Evolutionary conservation across 805 yeast genomes (phyloP).

Genomic region (Wickerhamomyces kurtzmanii): DNA sequence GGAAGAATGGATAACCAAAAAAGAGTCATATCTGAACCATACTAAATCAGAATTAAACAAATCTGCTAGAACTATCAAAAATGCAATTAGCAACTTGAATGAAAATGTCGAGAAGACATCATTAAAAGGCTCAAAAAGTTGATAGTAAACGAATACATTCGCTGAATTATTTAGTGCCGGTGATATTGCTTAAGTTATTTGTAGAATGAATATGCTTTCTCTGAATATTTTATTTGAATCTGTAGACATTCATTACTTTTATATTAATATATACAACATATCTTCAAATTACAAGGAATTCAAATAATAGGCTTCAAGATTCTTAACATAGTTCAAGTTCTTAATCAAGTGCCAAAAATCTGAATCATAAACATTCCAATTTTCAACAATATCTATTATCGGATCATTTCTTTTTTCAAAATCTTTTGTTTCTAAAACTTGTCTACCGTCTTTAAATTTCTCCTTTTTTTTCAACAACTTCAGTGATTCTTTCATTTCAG

Average conservation of each 20-base stretch:
- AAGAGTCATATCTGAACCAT: conserved; percentile 10
- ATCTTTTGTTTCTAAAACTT: conserved; percentile 5
- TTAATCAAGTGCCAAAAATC: conserved; percentile 10
- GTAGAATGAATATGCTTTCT: no score
- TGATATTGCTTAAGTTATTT: neutral
- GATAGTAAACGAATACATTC: neutral
- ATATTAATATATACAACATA: no score
- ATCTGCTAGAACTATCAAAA: conserved; percentile 14
- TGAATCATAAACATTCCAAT: conserved; percentile 9
- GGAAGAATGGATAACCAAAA: conserved; percentile 14
- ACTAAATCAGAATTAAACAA: conserved; percentile 11
- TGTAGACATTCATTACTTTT: neutral
- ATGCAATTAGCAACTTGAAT: conserved; percentile 11
- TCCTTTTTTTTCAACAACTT: conserved; percentile 1
- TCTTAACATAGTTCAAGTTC: conserved; percentile 6
- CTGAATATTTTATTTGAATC: no score
- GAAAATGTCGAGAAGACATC: neutral
- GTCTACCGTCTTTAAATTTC: conserved; percentile 1
- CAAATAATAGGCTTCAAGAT: conserved; percentile 1
- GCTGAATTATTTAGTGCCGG: neutral
- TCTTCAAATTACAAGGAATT: conserved; percentile 2
- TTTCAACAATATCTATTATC: conserved; percentile 11
- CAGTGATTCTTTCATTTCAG: conserved; percentile 4
- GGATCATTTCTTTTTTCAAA: conserved; percentile 14
- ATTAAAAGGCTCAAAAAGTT: neutral